Evolutionary conservation across 2,329 filamentous ascomycete species (phyloP), one percentile per base, ranked within the genome.

Genomic region (Colletotrichum sansevieriae): DNA sequence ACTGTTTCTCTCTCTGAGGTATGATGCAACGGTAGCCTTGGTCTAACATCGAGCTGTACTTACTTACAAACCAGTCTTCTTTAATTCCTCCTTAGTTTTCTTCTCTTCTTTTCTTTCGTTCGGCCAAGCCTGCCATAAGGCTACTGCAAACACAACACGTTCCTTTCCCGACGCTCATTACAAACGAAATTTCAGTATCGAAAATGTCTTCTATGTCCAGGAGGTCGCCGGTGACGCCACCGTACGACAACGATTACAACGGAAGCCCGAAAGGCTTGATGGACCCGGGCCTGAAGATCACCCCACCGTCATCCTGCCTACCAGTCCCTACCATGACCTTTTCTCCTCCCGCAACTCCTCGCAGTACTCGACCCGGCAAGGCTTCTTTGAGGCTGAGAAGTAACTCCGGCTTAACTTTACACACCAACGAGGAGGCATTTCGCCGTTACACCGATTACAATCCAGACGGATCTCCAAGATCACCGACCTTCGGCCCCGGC

Each of bases 391-490:
- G 75, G 3, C 74, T 84, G 44, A 79, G 82, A 57, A 84, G 82
- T 72, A 83, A 83, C 63, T 84, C 83, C 3, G 83, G 83, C 2
- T 73, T 84, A n/a, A 77, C 80, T 4, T 72, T 83, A 37, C 82
- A 84, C 70, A 82, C 81, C 1, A 84, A 83, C 68, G 79, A 81
- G 54, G 76, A 79, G 2, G 78, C 80, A 8, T 74, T 84, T 44
- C 79, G 81, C n/a, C 82, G 82, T 51, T 84, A 84, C 72, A 83
- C 80, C 9, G 78, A 84, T 70, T 84, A 84, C 75, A 80, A 79
- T 62, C 72, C 78, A 15, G 79, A 82, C 70, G 80, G 82, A 1
- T 78, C 79, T 0, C 72, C 76, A 4, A 75, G 77, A 13, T 74
- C 71, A 5, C 71, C 72, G 13, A 72, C 71, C 1, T 75, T 71